These are phyloP conservation scores for Eucalyptus caleyi DNA, from an alignment of 345 rosid genomes.

Conservation along the genomic window DNA sequence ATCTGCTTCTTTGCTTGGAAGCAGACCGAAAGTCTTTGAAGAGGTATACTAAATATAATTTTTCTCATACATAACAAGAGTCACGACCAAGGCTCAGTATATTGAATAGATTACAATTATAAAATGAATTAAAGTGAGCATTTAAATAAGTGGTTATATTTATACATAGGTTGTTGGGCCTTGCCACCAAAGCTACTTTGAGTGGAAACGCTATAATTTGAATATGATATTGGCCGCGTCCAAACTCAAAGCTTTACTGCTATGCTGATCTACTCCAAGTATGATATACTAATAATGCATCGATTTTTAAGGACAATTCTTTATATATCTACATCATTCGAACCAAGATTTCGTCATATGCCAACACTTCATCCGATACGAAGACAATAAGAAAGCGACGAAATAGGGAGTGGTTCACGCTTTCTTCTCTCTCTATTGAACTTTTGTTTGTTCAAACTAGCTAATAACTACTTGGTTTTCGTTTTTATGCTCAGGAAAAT, in stretches of 20 bases:
- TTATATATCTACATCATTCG: no score
- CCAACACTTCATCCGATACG: background rate
- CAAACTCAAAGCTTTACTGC: background rate
- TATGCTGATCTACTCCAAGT: background rate
- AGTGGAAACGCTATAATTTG: background rate
- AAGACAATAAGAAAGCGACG: background rate
- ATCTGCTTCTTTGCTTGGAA: background rate
- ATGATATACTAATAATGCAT: background rate
- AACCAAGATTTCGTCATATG: background rate
- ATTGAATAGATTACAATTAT: background rate
- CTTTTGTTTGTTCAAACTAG: background rate
- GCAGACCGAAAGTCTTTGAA: background rate
- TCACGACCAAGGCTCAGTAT: background rate
- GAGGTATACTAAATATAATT: background rate
- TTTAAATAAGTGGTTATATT: no score
- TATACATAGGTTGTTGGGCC: background rate
- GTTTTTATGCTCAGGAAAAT: background rate
- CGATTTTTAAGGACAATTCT: background rate
- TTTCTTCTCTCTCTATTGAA: background rate
- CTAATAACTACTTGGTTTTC: background rate
- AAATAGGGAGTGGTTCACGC: background rate
- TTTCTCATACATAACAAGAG: background rate
- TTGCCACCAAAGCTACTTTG: background rate
- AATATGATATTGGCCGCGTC: background rate
- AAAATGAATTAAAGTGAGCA: background rate